Percentiles rank a stretch among this genome's conserved stretches.
These are phyloP conservation scores for Leishmania braziliensis DNA, from an alignment of 208 protist genomes.

Conservation along the genomic window DNA sequence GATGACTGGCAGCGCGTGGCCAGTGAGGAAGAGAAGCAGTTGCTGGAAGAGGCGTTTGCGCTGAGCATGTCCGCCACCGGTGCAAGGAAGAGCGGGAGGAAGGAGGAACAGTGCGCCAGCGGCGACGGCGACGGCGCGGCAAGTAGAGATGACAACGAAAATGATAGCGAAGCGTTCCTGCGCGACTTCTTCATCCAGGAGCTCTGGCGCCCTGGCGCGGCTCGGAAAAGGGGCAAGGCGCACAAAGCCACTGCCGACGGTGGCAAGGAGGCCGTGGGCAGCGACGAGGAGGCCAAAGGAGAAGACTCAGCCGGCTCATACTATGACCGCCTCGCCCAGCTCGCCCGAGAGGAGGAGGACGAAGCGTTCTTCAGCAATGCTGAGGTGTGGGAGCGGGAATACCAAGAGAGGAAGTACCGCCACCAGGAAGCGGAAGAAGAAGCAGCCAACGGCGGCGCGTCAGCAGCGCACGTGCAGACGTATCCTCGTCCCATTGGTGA, in stretches of 20 bases:
- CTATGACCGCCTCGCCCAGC: slow-evolving; percentile 52
- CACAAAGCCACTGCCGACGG: background rate
- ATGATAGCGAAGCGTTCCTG: slow-evolving; percentile 57
- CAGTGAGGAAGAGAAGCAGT: slow-evolving; percentile 23
- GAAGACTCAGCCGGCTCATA: slow-evolving; percentile 39
- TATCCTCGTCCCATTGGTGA: slow-evolving; percentile 83
- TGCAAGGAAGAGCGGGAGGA: slow-evolving; percentile 2
- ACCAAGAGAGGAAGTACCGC: slow-evolving; percentile 85
- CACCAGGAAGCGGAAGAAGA: slow-evolving; percentile 75
- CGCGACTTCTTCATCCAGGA: slow-evolving; percentile 80
- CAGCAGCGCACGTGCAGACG: slow-evolving; percentile 60
- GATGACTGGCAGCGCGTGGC: slow-evolving; percentile 6
- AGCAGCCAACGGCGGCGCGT: slow-evolving; percentile 45
- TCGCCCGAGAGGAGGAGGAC: slow-evolving; percentile 82
- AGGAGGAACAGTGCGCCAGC: background rate
- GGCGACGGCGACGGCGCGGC: slow-evolving; percentile 3
- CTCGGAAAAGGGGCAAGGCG: slow-evolving; percentile 8
- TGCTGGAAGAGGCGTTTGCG: slow-evolving; percentile 33
- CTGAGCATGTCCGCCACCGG: slow-evolving; percentile 6
- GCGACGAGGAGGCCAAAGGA: slow-evolving; percentile 17
- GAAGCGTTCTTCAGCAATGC: slow-evolving; percentile 85
- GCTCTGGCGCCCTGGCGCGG: slow-evolving; percentile 51
- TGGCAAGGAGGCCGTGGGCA: background rate
- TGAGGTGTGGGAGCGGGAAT: slow-evolving; percentile 85
- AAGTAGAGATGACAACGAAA: background rate